Evolutionary conservation across 2,329 filamentous ascomycete species (phyloP), one percentile per base, ranked within the genome.

Genomic region (Xylariales sp.): DNA sequence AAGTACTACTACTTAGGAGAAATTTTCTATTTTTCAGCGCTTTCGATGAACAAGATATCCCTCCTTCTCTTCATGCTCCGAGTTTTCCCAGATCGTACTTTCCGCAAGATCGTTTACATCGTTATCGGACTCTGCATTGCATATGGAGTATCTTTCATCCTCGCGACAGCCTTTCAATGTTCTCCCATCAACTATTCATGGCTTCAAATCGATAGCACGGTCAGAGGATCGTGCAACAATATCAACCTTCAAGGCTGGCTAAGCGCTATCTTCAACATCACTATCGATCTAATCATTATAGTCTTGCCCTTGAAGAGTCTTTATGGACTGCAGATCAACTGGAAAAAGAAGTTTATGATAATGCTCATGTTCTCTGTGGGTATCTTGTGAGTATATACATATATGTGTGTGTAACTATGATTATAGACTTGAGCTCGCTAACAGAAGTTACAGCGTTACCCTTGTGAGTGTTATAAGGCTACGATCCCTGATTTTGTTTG

Each of bases 401-500:
- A 30, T 21, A 12, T n/a, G n/a, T n/a, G 43, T 40, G 12, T 17
- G 34, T 15, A 15, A n/a, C 29, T 19, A 11, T 16, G 27, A 16
- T 4, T 43, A 44, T 21, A 18, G 37, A 21, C 12, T 24, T 33
- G 18, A 28, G 15, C 19, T 25, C n/a, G n/a, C n/a, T n/a, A n/a
- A n/a, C n/a, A n/a, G n/a, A n/a, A n/a, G n/a, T n/a, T n/a, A n/a
- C n/a, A 69, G 63, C 37, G 63, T 67, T 27, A 70, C 64, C 3
- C 42, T 70, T n/a, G 55, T 69, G 42, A 67, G 63, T 39, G 59
- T 65, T 33, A 49, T 71, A 19, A 64, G 67, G n/a, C 52, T 71
- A 4, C 54, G 57, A 10, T 63, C 61, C 6, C 57, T 70, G 14
- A 57, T 70, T 32, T 43, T 51, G 29, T 69, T 70, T 42, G 62